These are phyloP conservation scores for Silene coronaria DNA, from an alignment of 179 eudicot genomes.

Conservation along the genomic window DNA sequence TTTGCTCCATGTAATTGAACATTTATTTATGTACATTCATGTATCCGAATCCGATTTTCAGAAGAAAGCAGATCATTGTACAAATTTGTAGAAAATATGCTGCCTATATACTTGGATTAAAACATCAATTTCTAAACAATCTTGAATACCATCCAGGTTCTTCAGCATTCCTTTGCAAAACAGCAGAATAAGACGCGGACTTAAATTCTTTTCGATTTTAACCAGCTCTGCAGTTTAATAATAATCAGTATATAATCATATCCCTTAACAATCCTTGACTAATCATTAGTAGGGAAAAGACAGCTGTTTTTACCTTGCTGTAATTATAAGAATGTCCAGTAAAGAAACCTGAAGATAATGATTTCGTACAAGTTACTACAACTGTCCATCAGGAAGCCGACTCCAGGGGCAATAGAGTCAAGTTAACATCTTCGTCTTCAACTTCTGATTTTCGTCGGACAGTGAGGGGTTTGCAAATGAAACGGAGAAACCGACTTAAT, in stretches of 20 bases:
- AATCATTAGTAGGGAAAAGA: background rate
- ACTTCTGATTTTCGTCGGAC: conserved; percentile 30
- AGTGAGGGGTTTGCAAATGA: conserved; percentile 41
- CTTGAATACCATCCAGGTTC: background rate
- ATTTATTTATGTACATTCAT: conserved; percentile 4
- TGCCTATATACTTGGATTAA: background rate
- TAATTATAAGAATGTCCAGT: background rate
- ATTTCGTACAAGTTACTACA: background rate
- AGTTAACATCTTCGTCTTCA: conserved; percentile 44
- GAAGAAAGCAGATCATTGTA: background rate
- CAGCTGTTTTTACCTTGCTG: conserved; percentile 21
- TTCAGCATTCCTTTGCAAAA: background rate
- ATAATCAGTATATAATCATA: background rate
- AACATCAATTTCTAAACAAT: background rate
- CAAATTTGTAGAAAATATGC: background rate
- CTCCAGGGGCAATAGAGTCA: conserved; percentile 42
- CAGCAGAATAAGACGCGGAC: background rate
- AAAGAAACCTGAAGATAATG: background rate
- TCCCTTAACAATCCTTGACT: background rate
- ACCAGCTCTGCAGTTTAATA: background rate
- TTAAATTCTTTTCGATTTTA: background rate
- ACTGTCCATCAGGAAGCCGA: conserved; percentile 24
- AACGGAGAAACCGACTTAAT: conserved; percentile 58
- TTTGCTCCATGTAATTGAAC: background rate
- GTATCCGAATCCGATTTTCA: background rate